A percentile compares a stretch with the other conserved stretches of the same genome.
Evolutionary conservation across 495 filamentous ascomycete genomes (phyloP).

Genomic region (Penicillium herquei): DNA sequence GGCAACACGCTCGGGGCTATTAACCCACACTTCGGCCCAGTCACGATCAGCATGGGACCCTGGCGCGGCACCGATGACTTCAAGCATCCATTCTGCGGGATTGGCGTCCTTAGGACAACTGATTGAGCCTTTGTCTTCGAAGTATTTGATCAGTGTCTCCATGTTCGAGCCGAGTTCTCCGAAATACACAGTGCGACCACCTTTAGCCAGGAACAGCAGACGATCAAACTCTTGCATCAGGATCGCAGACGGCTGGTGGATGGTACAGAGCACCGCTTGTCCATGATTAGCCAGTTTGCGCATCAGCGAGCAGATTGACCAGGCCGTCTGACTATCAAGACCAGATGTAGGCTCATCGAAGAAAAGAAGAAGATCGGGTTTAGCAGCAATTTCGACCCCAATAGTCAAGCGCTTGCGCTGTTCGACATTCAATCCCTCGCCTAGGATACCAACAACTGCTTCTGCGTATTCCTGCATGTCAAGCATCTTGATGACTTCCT

Average conservation of each 20-base stretch:
- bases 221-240: conserved; percentile 91
- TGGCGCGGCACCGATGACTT: conserved; percentile 78
- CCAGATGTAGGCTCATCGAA: conserved; percentile 49
- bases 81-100: conserved; percentile 87
- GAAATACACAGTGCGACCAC: conserved; percentile 73
- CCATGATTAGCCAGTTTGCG: conserved; percentile 80
- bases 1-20: conserved; percentile 61
- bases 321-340: conserved; percentile 63
- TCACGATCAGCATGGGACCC: conserved; percentile 57
- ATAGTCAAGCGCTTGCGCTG: conserved; percentile 83
- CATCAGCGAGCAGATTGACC: conserved; percentile 75
- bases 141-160: conserved; percentile 66
- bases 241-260: conserved; percentile 90
- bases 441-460: conserved; percentile 79
- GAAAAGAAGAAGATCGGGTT: conserved; percentile 74
- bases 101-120: conserved; percentile 65
- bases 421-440: conserved; percentile 84
- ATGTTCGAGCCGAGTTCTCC: conserved; percentile 71
- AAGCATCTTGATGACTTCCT: conserved; percentile 88
- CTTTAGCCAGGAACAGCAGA: conserved; percentile 73
- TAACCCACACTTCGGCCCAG: conserved; percentile 69
- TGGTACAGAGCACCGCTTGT: conserved; percentile 87
- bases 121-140: conserved; percentile 64
- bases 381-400: conserved; percentile 82
- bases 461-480: conserved; percentile 87